These are phyloP conservation scores for Mucor plumbeus DNA, from an alignment of 371 early-diverging fungal genomes.

Conservation along the genomic window DNA sequence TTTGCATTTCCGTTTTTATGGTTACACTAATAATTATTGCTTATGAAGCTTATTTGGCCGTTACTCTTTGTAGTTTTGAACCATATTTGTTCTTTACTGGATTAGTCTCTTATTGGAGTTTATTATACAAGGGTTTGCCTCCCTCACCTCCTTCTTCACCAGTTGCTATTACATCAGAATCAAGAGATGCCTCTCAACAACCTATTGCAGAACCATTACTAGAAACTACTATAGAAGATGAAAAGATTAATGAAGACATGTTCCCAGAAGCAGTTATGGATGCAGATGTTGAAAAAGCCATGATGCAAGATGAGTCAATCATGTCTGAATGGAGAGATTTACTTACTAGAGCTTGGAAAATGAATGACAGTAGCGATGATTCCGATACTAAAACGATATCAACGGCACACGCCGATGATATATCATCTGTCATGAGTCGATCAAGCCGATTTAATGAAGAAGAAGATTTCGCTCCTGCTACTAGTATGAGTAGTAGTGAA, in stretches of 20 bases:
- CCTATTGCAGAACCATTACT: background rate
- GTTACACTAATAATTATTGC: constrained; percentile 3
- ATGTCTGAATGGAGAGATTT: constrained; percentile 47
- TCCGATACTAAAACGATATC: background rate
- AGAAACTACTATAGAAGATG: constrained; percentile 1
- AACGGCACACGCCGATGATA: constrained; percentile 10
- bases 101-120: constrained; percentile 22
- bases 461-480: constrained; percentile 7
- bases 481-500: constrained; percentile 13
- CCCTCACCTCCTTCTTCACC: background rate
- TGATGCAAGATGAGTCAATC: constrained; percentile 36
- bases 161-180: background rate
- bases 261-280: constrained; percentile 20
- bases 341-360: constrained; percentile 41
- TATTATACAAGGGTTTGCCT: constrained; percentile 6
- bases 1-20: constrained; percentile 15
- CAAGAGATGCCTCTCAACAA: background rate
- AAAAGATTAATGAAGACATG: background rate
- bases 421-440: constrained; percentile 18
- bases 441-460: constrained; percentile 34
- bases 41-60: constrained; percentile 28
- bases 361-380: constrained; percentile 9
- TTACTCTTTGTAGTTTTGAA: constrained; percentile 21
- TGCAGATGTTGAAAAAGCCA: constrained; percentile 32
- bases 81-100: constrained; percentile 25